phyloP scores from a whole-genome alignment of 1,284 basidiomycete species.

The Chondrostereum purpureum region DNA sequence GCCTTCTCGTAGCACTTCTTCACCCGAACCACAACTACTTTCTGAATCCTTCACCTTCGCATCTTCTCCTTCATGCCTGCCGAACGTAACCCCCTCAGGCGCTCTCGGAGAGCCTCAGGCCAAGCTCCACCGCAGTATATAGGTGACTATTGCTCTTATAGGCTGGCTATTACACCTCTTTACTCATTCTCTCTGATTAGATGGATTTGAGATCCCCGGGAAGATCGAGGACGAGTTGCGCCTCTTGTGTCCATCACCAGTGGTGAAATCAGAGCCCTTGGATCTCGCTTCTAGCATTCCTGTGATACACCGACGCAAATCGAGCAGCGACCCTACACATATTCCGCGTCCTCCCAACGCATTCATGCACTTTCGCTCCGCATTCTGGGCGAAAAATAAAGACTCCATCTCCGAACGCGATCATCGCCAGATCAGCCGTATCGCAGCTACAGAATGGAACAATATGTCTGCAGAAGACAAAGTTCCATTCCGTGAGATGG shows the following conservation, averaged over 20 bases:
- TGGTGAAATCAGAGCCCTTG: not conserved
- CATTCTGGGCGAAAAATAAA: not conserved
- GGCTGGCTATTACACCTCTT: not conserved
- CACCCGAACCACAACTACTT: not conserved
- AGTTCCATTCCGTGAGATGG: not conserved
- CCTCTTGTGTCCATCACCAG: too few relatives aligned
- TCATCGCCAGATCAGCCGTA: not conserved
- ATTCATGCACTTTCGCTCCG: not conserved
- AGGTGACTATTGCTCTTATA: not conserved
- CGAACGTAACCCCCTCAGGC: not conserved
- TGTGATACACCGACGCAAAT: not conserved
- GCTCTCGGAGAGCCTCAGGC: not conserved
- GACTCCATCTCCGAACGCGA: not conserved
- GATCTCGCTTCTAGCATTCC: not conserved
- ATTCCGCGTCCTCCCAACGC: conserved; percentile 1
- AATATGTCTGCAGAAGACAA: not conserved
- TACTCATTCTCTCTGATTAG: too few relatives aligned
- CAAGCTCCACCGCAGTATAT: not conserved
- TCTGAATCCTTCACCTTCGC: not conserved
- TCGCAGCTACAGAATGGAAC: not conserved
- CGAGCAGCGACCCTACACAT: not conserved
- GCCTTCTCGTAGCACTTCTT: not conserved
- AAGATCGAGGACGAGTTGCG: too few relatives aligned
- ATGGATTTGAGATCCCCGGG: too few relatives aligned
- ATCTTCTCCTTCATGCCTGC: not conserved